phyloP scores from a whole-genome alignment of 2,329 filamentous ascomycete genomes.

The Colletotrichum noveboracense region DNA sequence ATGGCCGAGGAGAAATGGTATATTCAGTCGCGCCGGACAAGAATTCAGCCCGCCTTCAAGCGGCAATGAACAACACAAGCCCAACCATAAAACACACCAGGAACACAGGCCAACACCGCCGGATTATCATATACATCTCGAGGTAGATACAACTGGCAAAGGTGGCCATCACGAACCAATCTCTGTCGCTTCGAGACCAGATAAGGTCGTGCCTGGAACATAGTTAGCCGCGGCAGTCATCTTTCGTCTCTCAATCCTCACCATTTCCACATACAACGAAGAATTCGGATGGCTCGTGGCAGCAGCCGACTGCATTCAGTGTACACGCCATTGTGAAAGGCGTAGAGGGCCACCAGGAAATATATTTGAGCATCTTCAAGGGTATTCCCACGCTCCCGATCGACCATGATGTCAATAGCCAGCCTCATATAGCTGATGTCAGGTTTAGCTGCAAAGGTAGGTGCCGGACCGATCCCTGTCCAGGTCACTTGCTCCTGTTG shows the following conservation, averaged over 20 bases:
- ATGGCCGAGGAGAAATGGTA: background rate
- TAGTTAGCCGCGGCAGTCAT: background rate
- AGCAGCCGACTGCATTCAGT: background rate
- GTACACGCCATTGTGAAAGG: background rate
- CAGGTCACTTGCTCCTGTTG: background rate
- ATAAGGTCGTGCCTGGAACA: background rate
- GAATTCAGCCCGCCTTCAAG: background rate
- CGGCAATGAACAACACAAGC: background rate
- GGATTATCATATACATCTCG: background rate
- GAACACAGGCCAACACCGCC: background rate
- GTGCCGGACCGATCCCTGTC: background rate
- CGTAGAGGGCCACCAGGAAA: background rate
- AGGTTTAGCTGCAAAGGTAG: background rate
- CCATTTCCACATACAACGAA: background rate
- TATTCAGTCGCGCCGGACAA: background rate
- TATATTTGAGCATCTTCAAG: background rate
- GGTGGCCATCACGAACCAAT: background rate
- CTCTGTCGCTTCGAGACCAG: background rate
- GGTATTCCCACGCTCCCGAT: background rate
- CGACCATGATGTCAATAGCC: background rate
- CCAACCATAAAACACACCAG: background rate
- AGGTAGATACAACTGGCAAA: background rate
- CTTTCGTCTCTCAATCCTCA: background rate
- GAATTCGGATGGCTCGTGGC: background rate
- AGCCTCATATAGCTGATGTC: background rate